A percentile compares a stretch with the other conserved stretches of the same genome.
These are phyloP conservation scores for Drechmeria coniospora DNA, from an alignment of 2,329 filamentous ascomycete species.

Conservation along the genomic window DNA sequence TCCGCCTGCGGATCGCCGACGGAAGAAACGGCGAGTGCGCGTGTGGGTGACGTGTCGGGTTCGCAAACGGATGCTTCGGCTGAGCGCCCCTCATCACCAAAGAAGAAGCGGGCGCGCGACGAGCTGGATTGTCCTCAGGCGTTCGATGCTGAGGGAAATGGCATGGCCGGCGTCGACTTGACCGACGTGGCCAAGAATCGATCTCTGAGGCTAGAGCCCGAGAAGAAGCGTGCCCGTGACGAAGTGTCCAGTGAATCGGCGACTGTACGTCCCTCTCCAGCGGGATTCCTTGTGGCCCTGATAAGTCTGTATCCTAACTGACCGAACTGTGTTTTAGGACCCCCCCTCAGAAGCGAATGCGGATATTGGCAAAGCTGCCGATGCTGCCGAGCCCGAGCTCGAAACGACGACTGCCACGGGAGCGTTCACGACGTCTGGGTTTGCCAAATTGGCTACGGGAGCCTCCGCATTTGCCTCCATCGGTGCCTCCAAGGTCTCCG, in stretches of 20 bases:
- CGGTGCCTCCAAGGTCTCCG: conserved; percentile 29
- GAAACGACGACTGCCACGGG: conserved; percentile 33
- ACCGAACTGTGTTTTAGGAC: too few relatives aligned
- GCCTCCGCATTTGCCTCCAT: conserved; percentile 50
- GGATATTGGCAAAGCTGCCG: not conserved
- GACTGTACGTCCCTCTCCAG: conserved; percentile 13
- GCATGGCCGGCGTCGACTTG: conserved; percentile 23
- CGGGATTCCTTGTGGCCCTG: not conserved
- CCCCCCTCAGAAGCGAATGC: not conserved
- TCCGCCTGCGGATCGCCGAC: conserved; percentile 1
- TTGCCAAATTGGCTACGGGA: conserved; percentile 49
- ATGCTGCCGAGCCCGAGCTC: conserved; percentile 3
- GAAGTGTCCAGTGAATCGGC: conserved; percentile 21
- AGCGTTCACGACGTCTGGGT: conserved; percentile 53
- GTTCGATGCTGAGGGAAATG: conserved; percentile 24
- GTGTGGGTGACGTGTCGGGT: conserved; percentile 15
- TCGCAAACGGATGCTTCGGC: conserved; percentile 22
- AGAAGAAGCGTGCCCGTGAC: conserved; percentile 50
- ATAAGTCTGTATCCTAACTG: too few relatives aligned
- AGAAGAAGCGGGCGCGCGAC: conserved; percentile 50
- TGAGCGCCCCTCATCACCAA: conserved; percentile 42
- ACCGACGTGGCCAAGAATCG: conserved; percentile 32
- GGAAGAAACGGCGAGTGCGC: conserved; percentile 10
- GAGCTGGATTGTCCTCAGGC: conserved; percentile 37
- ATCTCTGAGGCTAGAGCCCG: conserved; percentile 34